Base-by-base conservation (phyloP, 2,329 filamentous ascomycete species). In the Cercospora citrullina region DNA sequence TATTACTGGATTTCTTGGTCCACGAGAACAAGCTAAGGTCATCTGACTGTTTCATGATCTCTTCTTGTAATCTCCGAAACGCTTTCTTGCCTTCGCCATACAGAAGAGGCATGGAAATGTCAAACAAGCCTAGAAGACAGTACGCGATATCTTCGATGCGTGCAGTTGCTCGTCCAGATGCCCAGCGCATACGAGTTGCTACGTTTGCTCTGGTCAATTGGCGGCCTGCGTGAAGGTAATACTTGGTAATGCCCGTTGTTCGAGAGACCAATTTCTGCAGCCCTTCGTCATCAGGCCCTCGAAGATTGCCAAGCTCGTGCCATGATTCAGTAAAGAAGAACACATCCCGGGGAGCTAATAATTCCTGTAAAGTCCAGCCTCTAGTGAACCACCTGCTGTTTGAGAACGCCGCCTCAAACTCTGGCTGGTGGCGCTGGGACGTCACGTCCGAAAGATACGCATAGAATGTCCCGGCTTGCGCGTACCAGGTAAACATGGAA, bases 21-120 rank as follows among this genome's bases (percentile, higher is more conserved):
- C 63, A 65, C 12, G 63, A 55, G 21, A 58, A 63, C 14, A 63
- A 28, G 2, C 58, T 53, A 18, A 64, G 48, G 51, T 70, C 66
- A 6, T 57, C 33, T 1, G 63, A 64, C 12, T 66, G 23, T 26
- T 30, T 59, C 51, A 70, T 60, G 16, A 68, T 68, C 21, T 68
- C 58, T 42, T 60, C 31, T 26, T 71, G 65, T 3, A 71, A 53
- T n/a, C 67, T 65, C 12, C 30, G 21, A 42, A 71, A 71, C 9
- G 64, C 58, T 45, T 58, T 65, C 10, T 23, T 23, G 7, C 68
- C 66, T 51, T 71, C 70, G 0, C 82, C 82, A 63, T 84, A 84
- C 0, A 84, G 57, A 1, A 84, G 69, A 0, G 81, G 78, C 79
- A 84, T 82, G 36, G 80, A 77, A 26, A 84, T 75, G 1, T 76